These are phyloP conservation scores for Trametes sanguinea DNA, from an alignment of 768 basidiomycete genomes.

Conservation along the genomic window DNA sequence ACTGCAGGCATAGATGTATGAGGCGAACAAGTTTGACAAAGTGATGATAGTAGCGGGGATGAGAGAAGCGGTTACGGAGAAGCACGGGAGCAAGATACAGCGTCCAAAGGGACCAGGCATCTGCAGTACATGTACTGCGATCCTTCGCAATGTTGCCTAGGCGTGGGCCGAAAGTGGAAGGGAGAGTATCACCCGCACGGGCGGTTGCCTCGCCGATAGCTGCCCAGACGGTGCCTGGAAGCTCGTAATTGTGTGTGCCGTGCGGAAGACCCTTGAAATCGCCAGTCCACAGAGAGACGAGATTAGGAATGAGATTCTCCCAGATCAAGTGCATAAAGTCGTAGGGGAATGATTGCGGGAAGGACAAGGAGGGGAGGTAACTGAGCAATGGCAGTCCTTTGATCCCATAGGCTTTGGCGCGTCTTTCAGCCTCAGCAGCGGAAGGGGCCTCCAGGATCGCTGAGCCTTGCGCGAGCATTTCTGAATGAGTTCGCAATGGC, in stretches of 20 bases:
- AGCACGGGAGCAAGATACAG: slow-evolving; percentile 42
- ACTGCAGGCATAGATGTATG: slow-evolving; percentile 40
- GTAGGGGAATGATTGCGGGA: slow-evolving; percentile 44
- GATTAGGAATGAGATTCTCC: slow-evolving; percentile 45
- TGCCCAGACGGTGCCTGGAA: slow-evolving; percentile 40
- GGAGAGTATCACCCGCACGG: slow-evolving; percentile 38
- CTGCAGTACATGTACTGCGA: slow-evolving; percentile 35
- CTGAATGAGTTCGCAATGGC: slow-evolving; percentile 48
- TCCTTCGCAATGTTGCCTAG: slow-evolving; percentile 39
- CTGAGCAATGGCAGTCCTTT: slow-evolving; percentile 34
- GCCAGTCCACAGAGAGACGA: slow-evolving; percentile 45
- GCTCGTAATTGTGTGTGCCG: slow-evolving; percentile 34
- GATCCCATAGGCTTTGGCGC: slow-evolving; percentile 26
- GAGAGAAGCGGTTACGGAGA: slow-evolving; percentile 35
- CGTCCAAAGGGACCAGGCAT: slow-evolving; percentile 44
- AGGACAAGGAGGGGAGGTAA: slow-evolving; percentile 35
- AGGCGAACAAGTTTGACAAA: slow-evolving; percentile 43
- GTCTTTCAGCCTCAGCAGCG: slow-evolving; percentile 5
- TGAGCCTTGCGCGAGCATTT: slow-evolving; percentile 38
- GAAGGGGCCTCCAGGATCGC: slow-evolving; percentile 15
- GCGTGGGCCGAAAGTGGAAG: slow-evolving; percentile 39
- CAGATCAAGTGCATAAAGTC: slow-evolving; percentile 54
- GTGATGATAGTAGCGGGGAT: slow-evolving; percentile 42
- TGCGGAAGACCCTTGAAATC: slow-evolving; percentile 40
- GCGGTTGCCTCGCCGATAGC: slow-evolving; percentile 38